phyloP scores from a whole-genome alignment of 805 yeast species.

The Pichia heedii region DNA sequence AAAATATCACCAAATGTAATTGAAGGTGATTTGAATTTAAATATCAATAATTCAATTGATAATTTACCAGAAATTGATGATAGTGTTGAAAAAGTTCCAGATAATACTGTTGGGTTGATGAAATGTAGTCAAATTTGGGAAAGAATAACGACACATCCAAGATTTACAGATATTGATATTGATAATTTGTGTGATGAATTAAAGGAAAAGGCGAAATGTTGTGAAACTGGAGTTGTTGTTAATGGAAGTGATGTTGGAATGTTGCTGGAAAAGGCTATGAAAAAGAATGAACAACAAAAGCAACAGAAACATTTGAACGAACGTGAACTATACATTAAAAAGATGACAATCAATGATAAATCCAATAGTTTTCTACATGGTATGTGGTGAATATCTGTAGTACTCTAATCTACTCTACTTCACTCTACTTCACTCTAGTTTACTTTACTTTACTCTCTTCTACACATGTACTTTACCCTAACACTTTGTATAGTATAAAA shows the following conservation, averaged over 20 bases:
- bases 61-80: conserved; percentile 19
- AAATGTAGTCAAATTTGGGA: conserved; percentile 95
- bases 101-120: conserved; percentile 49
- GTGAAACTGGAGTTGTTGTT: conserved; percentile 85
- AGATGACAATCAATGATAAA: conserved; percentile 1
- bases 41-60: background rate
- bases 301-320: background rate
- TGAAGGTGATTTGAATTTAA: background rate
- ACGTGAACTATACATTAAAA: conserved; percentile 1
- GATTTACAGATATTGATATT: conserved; percentile 86
- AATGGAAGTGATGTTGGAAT: conserved; percentile 70
- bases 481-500: too few species aligned
- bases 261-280: conserved; percentile 27
- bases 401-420: background rate
- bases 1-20: background rate
- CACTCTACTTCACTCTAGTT: background rate
- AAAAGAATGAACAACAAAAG: background rate
- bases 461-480: too few species aligned
- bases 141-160: conserved; percentile 87
- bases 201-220: conserved; percentile 88
- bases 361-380: conserved; percentile 8
- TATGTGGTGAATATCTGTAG: background rate
- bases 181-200: conserved; percentile 88
- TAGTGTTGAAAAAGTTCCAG: conserved; percentile 47
- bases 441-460: background rate